These are phyloP conservation scores for Trypanosoma mega DNA, from an alignment of 208 protist genomes.

Conservation along the genomic window DNA sequence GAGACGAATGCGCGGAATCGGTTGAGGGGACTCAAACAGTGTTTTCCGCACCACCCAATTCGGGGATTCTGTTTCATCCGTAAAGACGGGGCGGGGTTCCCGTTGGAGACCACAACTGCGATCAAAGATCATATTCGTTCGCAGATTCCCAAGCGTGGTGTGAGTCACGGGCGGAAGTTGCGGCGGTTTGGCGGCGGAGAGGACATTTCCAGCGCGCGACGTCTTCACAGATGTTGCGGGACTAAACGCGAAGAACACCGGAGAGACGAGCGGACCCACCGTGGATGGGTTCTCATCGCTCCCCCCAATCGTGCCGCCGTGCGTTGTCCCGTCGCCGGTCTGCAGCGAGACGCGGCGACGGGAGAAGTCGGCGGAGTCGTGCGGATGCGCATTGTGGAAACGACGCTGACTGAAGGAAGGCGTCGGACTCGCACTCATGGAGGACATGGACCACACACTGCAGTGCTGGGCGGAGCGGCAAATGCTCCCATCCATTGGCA, in stretches of 20 bases:
- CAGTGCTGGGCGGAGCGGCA: constrained; percentile 7
- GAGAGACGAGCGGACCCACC: constrained; percentile 2
- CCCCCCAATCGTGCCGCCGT: too few species aligned
- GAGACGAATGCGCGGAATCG: neutral
- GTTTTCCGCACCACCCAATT: neutral
- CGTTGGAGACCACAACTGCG: neutral
- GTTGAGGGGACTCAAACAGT: neutral
- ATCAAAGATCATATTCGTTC: constrained; percentile 19
- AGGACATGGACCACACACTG: constrained; percentile 17
- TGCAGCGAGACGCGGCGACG: too few species aligned
- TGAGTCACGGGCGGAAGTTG: constrained; percentile 4
- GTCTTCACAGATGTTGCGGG: constrained; percentile 19
- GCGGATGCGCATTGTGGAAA: too few species aligned
- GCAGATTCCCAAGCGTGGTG: constrained; percentile 12
- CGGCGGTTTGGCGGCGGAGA: neutral
- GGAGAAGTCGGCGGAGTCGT: neutral
- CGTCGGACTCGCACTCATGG: constrained; percentile 16
- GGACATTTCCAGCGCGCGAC: too few species aligned
- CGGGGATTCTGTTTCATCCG: neutral
- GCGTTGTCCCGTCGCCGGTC: too few species aligned
- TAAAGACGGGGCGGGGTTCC: neutral
- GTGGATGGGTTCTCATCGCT: constrained; percentile 14
- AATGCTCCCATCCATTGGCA: neutral
- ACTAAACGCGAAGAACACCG: constrained; percentile 14
- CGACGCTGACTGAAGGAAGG: neutral